Evolutionary conservation across 352 stramenopile genomes (phyloP), one percentile per base, ranked within the genome.

Genomic region (Phytophthora sp.): DNA sequence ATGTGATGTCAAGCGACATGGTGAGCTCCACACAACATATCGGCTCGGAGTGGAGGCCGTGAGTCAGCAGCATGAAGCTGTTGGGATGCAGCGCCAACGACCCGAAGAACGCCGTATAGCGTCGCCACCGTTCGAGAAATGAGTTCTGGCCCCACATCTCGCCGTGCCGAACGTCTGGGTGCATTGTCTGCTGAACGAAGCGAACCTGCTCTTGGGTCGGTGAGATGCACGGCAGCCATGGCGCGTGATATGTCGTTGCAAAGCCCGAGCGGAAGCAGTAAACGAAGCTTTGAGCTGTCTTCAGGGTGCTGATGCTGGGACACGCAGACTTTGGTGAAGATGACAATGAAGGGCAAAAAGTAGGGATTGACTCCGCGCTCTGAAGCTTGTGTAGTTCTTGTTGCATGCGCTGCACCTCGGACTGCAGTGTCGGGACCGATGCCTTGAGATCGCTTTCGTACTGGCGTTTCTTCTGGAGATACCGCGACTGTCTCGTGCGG

Each of bases 121-220:
- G 59, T 5, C 47, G 53, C 69, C 69, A 77, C 30, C 72, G 69
- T 39, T 77, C 69, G 11, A 74, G 31, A 23, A 77, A 66, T n/a
- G 54, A 27, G 27, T 68, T 77, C 15, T 62, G 69, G 0, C 65
- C 69, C 12, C 42, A 38, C 12, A 64, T 20, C 8, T 61, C 33
- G 15, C 66, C 66, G 29, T 66, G 52, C 13, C 16, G 26, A 1
- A 74, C 39, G 11, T 74, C 33, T 7, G 42, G 24, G 18, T 61
- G 58, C 7, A 64, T 44, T 2, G n/a, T 31, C 30, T 58, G 39
- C 31, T 73, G 61, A 7, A 75, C 51, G 27, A 78, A 78, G 16
- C 24, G 26, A 23, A 73, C 44, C 24, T 75, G 70, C 27, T 63
- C 61, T 52, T 63, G 51, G 6, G 0, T 13, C n/a, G 46, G 8